Conservation (phyloP, 768 basidiomycete species). For the Leccinum subgranulosum region DNA sequence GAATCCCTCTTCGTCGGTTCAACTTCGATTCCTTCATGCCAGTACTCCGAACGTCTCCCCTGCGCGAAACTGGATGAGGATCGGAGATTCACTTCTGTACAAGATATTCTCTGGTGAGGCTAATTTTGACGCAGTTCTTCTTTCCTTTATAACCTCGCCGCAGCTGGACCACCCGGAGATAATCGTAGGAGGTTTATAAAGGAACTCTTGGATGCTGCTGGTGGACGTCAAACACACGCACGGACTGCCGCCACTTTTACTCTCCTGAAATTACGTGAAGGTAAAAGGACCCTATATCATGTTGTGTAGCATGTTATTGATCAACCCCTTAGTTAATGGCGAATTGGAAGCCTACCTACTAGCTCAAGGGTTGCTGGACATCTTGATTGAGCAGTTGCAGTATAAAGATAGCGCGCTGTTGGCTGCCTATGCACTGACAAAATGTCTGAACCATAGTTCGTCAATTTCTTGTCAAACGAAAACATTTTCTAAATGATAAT, state of each 20-base stretch:
- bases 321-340: not conserved
- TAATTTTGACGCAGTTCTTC: not conserved
- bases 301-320: not conserved
- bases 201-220: slow-evolving; percentile 6
- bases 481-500: not conserved
- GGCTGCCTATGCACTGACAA: slow-evolving; percentile 16
- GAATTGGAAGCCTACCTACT: slow-evolving; percentile 3
- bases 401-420: slow-evolving; percentile 13
- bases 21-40: slow-evolving; percentile 5
- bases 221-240: slow-evolving; percentile 2
- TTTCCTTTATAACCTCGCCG: not conserved
- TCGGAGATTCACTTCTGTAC: slow-evolving; percentile 9
- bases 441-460: slow-evolving; percentile 9
- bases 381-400: slow-evolving; percentile 12
- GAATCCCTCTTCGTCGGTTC: not conserved
- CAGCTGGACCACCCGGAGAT: slow-evolving; percentile 4
- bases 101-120: slow-evolving; percentile 6
- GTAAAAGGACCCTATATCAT: not conserved
- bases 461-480: not conserved
- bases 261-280: slow-evolving; percentile 7
- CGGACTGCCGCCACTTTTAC: slow-evolving; percentile 16
- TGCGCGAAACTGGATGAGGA: slow-evolving; percentile 12
- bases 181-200: slow-evolving; percentile 8
- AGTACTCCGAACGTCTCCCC: slow-evolving; percentile 10
- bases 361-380: not conserved